Percentiles rank a stretch among this genome's conserved stretches.
Evolutionary conservation across 202 grass and related monocot species (phyloP).

Genomic region (Schoenoplectus tabernaemontani): DNA sequence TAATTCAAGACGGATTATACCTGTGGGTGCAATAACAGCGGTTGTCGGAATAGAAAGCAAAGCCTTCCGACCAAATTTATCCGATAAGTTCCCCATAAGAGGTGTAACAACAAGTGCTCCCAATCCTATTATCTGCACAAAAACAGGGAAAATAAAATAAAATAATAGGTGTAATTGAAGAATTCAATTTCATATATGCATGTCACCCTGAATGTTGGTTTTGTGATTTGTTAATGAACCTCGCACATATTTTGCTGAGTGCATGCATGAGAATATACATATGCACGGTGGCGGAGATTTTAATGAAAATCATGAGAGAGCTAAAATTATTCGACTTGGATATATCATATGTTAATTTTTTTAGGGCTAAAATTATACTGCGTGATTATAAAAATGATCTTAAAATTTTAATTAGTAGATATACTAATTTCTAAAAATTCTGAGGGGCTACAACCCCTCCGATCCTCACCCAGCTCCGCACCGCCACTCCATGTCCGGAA

Average conservation of each 20-base stretch:
- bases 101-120: constrained; percentile 73
- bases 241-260: neutral
- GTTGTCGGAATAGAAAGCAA: constrained; percentile 58
- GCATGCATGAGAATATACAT: neutral
- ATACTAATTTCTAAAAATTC: no score
- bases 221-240: neutral
- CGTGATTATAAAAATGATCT: no score
- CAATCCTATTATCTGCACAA: constrained; percentile 54
- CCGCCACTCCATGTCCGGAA: no score
- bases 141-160: neutral
- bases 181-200: neutral
- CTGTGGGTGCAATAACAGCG: constrained; percentile 40
- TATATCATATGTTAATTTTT: no score
- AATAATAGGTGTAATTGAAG: neutral
- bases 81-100: constrained; percentile 84
- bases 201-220: neutral
- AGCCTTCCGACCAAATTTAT: constrained; percentile 79
- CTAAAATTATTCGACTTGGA: no score
- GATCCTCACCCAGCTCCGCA: no score
- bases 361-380: no score
- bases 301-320: no score
- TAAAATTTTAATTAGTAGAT: no score
- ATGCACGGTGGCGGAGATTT: no score
- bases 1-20: constrained; percentile 16
- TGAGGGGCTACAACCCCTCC: no score